Base-by-base conservation (phyloP, 495 filamentous ascomycete genomes). In the Aspergillus nidulans region DNA sequence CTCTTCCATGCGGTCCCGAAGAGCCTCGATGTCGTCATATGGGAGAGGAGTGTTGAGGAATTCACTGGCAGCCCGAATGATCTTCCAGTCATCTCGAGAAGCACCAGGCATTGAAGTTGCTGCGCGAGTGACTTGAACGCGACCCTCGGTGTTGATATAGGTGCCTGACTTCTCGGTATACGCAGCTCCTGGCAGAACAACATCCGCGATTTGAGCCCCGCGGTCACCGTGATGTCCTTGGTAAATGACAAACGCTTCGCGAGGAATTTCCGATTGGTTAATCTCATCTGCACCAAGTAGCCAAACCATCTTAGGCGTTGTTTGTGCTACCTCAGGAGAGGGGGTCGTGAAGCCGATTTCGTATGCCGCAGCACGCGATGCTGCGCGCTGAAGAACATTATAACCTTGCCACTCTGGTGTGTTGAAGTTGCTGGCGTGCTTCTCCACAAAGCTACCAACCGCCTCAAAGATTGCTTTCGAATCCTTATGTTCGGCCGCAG, bases 151-250 rank as follows among this genome's bases (percentile, higher is more conserved):
- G 80, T 97, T 98, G 73, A 98, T 81, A 57, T 92, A 97, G 13
- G 94, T 98, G 25, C 84, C 94, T n/a, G 85, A 81, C 76, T 98
- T 98, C 77, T 98, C 94, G 12, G 92, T 97, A 74, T 96, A 97
- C 3, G 94, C 90, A 16, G 90, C 90, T 52, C 90, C 91, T 24
- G 94, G 94, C 18, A 98, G 86, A 58, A 98, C 85, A 57, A 98
- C 84, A 65, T 98, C 92, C 13, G 94, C 94, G 57, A 95, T 78
- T 71, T 95, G 86, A 32, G 94, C 95, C 50, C 92, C 95, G 32
- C 82, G 79, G 75, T 98, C 94, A 68, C 94, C 94, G 66, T 98
- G 94, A 71, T 98, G 94, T 57, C 94, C 94, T 72, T 98, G 94
- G 74, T 98, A 98, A 67, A 98, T 78, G 56, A 98, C 86, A 73